phyloP scores from a whole-genome alignment of 768 basidiomycete species.

The Lactarius sp. region DNA sequence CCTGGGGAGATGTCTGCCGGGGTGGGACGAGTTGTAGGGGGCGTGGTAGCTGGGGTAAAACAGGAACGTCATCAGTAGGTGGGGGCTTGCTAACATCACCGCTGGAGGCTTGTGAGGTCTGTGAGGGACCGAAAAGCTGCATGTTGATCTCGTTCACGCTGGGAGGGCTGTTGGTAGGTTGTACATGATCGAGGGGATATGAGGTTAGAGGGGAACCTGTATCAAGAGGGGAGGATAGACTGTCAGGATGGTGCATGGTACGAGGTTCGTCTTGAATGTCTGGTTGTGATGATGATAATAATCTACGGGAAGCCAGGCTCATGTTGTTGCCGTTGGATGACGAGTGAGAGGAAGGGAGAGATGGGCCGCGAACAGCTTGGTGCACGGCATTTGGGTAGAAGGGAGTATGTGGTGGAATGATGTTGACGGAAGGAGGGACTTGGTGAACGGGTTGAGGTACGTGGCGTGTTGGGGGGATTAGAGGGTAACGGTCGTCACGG shows the following conservation, averaged over 20 bases:
- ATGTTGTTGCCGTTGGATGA: slow-evolving; percentile 1
- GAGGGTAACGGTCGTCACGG: slow-evolving; percentile 56
- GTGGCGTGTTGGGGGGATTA: slow-evolving; percentile 28
- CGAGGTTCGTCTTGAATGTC: slow-evolving; percentile 13
- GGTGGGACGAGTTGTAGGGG: slow-evolving; percentile 4
- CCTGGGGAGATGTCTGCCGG: slow-evolving; percentile 3
- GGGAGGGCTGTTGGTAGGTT: slow-evolving; percentile 2
- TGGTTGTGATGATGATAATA: neutral
- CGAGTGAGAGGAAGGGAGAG: neutral
- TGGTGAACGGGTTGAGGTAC: slow-evolving; percentile 10
- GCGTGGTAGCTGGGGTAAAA: slow-evolving; percentile 1
- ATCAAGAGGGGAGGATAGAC: neutral
- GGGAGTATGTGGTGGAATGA: slow-evolving; percentile 4
- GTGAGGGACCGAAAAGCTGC: slow-evolving; percentile 15
- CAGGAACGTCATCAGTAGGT: slow-evolving; percentile 2
- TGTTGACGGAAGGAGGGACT: neutral
- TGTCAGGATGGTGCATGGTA: neutral
- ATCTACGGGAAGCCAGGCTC: neutral
- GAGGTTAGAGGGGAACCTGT: neutral
- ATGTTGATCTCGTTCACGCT: slow-evolving; percentile 15
- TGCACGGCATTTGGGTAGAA: slow-evolving; percentile 19
- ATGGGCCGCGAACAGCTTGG: slow-evolving; percentile 13
- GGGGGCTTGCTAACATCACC: slow-evolving; percentile 2
- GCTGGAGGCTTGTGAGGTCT: slow-evolving; percentile 24
- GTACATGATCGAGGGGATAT: slow-evolving; percentile 12